Percentiles rank a stretch among this genome's conserved stretches.
phyloP scores from a whole-genome alignment of 768 basidiomycete genomes.

The Mycena alexandri region DNA sequence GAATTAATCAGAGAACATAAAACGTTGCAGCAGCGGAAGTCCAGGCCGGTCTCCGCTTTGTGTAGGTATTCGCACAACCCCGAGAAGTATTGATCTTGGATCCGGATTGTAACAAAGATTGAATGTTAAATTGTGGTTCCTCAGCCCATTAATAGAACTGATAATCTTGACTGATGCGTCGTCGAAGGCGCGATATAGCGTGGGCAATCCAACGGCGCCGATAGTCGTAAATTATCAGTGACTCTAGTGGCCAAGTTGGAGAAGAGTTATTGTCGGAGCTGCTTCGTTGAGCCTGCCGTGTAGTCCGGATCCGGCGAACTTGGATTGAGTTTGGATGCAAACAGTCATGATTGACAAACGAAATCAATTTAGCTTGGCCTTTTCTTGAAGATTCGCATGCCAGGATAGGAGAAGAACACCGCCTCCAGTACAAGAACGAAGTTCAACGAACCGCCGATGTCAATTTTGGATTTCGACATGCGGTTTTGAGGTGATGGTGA shows the following conservation, averaged over 20 bases:
- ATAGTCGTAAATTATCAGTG: neutral
- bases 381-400: slow-evolving; percentile 12
- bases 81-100: slow-evolving; percentile 1
- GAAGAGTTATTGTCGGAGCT: neutral
- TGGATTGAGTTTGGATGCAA: slow-evolving; percentile 35
- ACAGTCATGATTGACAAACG: slow-evolving; percentile 32
- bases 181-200: neutral
- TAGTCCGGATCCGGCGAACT: slow-evolving; percentile 19
- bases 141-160: slow-evolving; percentile 38
- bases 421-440: neutral
- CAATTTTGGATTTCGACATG: slow-evolving; percentile 31
- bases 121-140: slow-evolving; percentile 36
- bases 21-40: slow-evolving; percentile 6
- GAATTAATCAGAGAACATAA: too few species aligned
- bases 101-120: slow-evolving; percentile 19
- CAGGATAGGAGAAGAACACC: neutral
- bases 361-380: slow-evolving; percentile 24
- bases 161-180: slow-evolving; percentile 29
- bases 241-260: neutral
- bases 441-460: slow-evolving; percentile 26
- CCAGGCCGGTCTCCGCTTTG: slow-evolving; percentile 5
- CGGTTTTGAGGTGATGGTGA: slow-evolving; percentile 23
- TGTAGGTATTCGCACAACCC: neutral
- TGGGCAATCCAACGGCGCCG: neutral
- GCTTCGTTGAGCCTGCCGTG: slow-evolving; percentile 21